Evolutionary conservation across 1,284 basidiomycete species (phyloP).

Genomic region (Pseudozyma tsukubaensis): DNA sequence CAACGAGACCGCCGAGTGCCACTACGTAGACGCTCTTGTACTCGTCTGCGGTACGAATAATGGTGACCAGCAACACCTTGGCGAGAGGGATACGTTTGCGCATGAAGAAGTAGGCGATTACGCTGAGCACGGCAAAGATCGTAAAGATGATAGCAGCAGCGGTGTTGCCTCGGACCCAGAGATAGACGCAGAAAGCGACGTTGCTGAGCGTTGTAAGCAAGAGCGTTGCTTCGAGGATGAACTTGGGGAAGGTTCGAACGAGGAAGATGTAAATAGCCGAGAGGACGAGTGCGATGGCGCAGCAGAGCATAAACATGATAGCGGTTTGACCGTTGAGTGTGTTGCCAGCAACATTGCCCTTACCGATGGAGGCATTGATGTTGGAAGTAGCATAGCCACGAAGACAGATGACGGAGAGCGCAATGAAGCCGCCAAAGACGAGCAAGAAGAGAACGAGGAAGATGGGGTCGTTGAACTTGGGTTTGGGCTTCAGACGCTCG

Average conservation of each 20-base stretch:
- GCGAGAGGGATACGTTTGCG: constrained; percentile 61
- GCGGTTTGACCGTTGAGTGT: constrained; percentile 76
- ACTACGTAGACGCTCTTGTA: constrained; percentile 61
- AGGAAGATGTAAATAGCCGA: constrained; percentile 72
- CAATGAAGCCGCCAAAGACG: constrained; percentile 68
- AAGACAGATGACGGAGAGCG: constrained; percentile 68
- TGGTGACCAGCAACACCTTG: constrained; percentile 55
- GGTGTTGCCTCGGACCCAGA: constrained; percentile 55
- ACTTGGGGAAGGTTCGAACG: constrained; percentile 79
- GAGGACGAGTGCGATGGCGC: constrained; percentile 75
- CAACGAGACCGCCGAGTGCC: constrained; percentile 49
- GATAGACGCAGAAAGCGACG: constrained; percentile 54
- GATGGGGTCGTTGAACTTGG: constrained; percentile 63
- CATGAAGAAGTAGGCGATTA: constrained; percentile 64
- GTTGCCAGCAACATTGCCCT: constrained; percentile 79
- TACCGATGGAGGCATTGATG: constrained; percentile 45
- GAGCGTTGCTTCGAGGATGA: constrained; percentile 66
- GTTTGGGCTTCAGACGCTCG: constrained; percentile 56
- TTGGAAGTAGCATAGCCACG: constrained; percentile 45
- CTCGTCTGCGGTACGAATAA: constrained; percentile 57
- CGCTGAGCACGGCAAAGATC: constrained; percentile 61
- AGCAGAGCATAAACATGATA: constrained; percentile 78
- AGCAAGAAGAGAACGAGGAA: constrained; percentile 68
- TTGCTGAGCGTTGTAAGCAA: constrained; percentile 54
- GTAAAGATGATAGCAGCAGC: constrained; percentile 61